Percentiles rank a stretch among this genome's conserved stretches.
Evolutionary conservation across 176 grass and related monocot species (phyloP).

Genomic region (Hordeum vulgare): MorexV3_pseudomolecules_assembly NC_058519.1:22774341-22774840

Average conservation of each 20-base stretch:
- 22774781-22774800: background rate
- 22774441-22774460: too few relatives aligned
- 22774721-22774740: background rate
- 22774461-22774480: too few relatives aligned
- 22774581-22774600: background rate
- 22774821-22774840: slow-evolving; percentile 69
- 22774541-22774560: too few relatives aligned
- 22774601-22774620: background rate
- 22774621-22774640: background rate
- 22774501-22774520: too few relatives aligned
- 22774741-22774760: background rate
- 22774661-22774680: background rate
- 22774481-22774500: too few relatives aligned
- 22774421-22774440: too few relatives aligned
- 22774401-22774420: too few relatives aligned
- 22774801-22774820: background rate
- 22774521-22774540: too few relatives aligned
- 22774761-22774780: background rate
- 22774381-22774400: too few relatives aligned
- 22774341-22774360: too few relatives aligned
- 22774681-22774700: background rate
- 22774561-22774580: background rate
- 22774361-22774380: too few relatives aligned
- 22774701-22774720: too few relatives aligned
- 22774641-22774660: background rate